Evolutionary conservation across 73 alveolate species (phyloP).

Genomic region (Stentor coeruleus): DNA sequence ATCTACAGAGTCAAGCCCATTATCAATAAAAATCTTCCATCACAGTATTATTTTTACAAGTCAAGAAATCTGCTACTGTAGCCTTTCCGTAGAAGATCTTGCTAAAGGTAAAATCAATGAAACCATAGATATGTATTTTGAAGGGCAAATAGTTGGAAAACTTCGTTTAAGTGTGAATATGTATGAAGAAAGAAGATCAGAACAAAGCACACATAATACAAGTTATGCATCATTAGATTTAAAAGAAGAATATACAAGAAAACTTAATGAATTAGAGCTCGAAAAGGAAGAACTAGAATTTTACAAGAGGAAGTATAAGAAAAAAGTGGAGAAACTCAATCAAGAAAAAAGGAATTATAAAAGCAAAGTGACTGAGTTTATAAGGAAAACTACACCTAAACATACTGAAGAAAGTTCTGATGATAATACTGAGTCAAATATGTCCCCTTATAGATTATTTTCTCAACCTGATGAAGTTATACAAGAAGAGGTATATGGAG

Average conservation of each 20-base stretch:
- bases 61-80: neutral
- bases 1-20: neutral
- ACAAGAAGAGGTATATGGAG: neutral
- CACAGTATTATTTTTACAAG: neutral
- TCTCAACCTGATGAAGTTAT: neutral
- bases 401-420: slow-evolving; percentile 1
- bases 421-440: neutral
- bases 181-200: neutral
- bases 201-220: neutral
- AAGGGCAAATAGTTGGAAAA: neutral
- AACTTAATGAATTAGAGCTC: slow-evolving; percentile 13
- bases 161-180: neutral
- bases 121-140: neutral
- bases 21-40: neutral
- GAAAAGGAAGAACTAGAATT: slow-evolving; percentile 21
- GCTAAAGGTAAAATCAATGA: neutral
- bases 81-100: neutral
- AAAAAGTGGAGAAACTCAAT: slow-evolving; percentile 10
- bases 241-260: slow-evolving; percentile 2
- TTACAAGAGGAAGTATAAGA: neutral
- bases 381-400: neutral
- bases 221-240: neutral
- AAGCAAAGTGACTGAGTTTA: neutral
- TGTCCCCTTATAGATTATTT: neutral
- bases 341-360: slow-evolving; percentile 12